Conservation (phyloP, 768 basidiomycete genomes). For the Boletus tylopilopsis region DNA sequence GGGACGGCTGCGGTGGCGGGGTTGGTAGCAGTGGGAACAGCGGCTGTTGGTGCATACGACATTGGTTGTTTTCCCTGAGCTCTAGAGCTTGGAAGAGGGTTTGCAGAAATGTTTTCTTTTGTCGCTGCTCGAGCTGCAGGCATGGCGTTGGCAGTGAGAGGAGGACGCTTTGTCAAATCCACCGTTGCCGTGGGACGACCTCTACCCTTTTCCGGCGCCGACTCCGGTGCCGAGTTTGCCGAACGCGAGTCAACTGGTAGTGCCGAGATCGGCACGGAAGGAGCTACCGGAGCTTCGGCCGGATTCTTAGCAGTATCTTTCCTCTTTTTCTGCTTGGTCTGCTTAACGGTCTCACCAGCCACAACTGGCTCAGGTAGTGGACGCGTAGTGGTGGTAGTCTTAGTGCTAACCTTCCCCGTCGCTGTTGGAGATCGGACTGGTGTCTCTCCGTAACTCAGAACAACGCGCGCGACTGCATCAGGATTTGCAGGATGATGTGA, state of each 20-base stretch:
- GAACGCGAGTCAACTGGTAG: constrained; percentile 15
- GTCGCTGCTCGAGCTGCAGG: constrained; percentile 39
- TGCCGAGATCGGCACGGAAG: constrained; percentile 29
- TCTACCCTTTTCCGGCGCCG: constrained; percentile 31
- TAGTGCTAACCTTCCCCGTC: constrained; percentile 20
- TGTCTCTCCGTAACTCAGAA: constrained; percentile 40
- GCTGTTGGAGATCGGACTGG: constrained; percentile 11
- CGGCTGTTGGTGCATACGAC: constrained; percentile 48
- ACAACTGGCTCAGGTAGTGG: constrained; percentile 20
- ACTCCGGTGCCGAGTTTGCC: constrained; percentile 32
- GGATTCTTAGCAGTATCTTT: constrained; percentile 25
- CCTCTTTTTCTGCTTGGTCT: constrained; percentile 46
- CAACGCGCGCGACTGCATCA: constrained; percentile 35
- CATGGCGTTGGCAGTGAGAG: constrained; percentile 41
- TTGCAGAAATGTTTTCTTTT: constrained; percentile 32
- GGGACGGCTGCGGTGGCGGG: constrained; percentile 32
- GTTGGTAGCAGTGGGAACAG: constrained; percentile 26
- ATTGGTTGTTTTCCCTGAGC: constrained; percentile 93
- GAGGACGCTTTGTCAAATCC: constrained; percentile 37
- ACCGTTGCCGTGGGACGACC: constrained; percentile 31
- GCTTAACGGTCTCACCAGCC: constrained; percentile 19
- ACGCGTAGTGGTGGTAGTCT: constrained; percentile 27
- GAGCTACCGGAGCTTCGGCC: constrained; percentile 24
- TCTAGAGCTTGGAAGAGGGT: constrained; percentile 67
- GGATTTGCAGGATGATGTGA: constrained; percentile 16